Evolutionary conservation across 139 green algal species (phyloP).

Genomic region (Haematococcus sp.): DNA sequence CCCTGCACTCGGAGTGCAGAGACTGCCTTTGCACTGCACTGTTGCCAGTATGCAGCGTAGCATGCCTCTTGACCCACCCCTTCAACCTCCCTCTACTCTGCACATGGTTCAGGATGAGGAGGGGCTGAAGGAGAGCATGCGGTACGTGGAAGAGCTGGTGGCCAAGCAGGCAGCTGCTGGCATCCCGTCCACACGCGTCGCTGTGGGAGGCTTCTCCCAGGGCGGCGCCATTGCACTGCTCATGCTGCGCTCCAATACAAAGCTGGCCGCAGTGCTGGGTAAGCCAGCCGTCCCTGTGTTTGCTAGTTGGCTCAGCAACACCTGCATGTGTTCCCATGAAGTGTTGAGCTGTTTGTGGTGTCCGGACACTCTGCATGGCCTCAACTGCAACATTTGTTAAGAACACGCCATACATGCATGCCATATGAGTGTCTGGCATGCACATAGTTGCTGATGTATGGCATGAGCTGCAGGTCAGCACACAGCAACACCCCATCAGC

Average conservation of each 20-base stretch:
- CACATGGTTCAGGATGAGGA: slow-evolving; percentile 26
- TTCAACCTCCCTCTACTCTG: too few species aligned
- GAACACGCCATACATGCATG: background rate
- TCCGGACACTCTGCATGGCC: too few species aligned
- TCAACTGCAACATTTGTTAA: background rate
- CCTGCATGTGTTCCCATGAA: too few species aligned
- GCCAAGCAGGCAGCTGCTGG: slow-evolving; percentile 41
- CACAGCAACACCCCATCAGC: too few species aligned
- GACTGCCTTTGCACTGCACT: too few species aligned
- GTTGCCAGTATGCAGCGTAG: too few species aligned
- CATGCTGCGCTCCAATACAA: slow-evolving; percentile 52
- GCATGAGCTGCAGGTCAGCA: too few species aligned
- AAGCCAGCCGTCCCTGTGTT: too few species aligned
- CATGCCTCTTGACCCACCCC: too few species aligned
- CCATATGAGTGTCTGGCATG: background rate
- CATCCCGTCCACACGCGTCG: slow-evolving; percentile 48
- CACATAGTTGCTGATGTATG: slow-evolving; percentile 1
- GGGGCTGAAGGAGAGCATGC: slow-evolving; percentile 52
- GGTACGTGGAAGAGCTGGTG: slow-evolving; percentile 57
- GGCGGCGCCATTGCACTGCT: slow-evolving; percentile 69
- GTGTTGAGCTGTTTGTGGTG: too few species aligned
- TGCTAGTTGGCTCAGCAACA: background rate
- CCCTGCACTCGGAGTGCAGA: too few species aligned
- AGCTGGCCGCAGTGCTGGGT: slow-evolving; percentile 62
- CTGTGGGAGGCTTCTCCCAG: slow-evolving; percentile 77